phyloP scores from a whole-genome alignment of 306 rosid genomes.

The Vigna trinervia region DNA sequence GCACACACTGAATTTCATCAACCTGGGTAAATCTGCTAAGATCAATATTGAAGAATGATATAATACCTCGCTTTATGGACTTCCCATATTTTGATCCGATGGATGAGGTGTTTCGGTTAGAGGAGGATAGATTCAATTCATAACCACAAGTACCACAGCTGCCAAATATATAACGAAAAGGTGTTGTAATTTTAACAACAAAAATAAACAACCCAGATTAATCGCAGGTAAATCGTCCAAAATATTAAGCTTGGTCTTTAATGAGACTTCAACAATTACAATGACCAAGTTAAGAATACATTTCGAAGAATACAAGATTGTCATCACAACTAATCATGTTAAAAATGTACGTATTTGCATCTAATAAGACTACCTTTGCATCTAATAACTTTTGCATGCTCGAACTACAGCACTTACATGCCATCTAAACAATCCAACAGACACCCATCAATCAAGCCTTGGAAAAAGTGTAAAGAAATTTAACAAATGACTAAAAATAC shows the following conservation, averaged over 20 bases:
- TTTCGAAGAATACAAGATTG: slow-evolving; percentile 18
- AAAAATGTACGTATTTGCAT: background rate
- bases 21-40: slow-evolving; percentile 88
- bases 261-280: background rate
- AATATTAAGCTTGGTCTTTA: slow-evolving; percentile 9
- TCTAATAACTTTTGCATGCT: background rate
- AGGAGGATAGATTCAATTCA: slow-evolving; percentile 82
- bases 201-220: slow-evolving; percentile 21
- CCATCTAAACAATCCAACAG: slow-evolving; percentile 18
- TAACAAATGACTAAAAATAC: background rate
- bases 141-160: slow-evolving; percentile 96
- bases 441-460: background rate
- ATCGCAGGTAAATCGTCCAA: background rate
- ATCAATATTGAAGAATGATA: slow-evolving; percentile 79
- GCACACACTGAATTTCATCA: slow-evolving; percentile 79
- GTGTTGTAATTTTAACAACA: slow-evolving; percentile 14
- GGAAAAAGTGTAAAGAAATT: background rate
- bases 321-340: slow-evolving; percentile 2
- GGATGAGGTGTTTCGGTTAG: slow-evolving; percentile 73
- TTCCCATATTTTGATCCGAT: slow-evolving; percentile 90
- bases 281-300: background rate
- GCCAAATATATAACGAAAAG: slow-evolving; percentile 43
- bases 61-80: slow-evolving; percentile 85
- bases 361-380: background rate
- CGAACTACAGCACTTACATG: slow-evolving; percentile 22